These are phyloP conservation scores for Alloascoidea hylecoeti DNA, from an alignment of 805 yeast genomes.

Conservation along the genomic window DNA sequence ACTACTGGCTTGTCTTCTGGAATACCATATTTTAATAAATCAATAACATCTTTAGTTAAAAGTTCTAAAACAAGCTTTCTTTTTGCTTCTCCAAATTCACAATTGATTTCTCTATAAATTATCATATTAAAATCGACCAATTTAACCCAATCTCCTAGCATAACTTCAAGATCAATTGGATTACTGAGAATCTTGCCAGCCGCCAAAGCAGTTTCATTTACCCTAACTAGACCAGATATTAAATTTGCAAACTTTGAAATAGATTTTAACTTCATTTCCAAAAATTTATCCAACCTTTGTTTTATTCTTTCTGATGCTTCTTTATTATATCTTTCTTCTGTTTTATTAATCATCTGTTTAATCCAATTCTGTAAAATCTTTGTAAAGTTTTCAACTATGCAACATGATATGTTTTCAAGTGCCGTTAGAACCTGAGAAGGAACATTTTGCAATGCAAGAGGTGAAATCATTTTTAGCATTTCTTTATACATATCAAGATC, in stretches of 20 bases:
- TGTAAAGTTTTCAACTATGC: not conserved
- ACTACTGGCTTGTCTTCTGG: not conserved
- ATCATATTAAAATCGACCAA: constrained; percentile 32
- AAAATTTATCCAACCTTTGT: constrained; percentile 17
- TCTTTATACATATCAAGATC: constrained; percentile 16
- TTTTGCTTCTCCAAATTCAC: constrained; percentile 11
- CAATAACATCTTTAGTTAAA: constrained; percentile 1
- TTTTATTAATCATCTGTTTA: constrained; percentile 33
- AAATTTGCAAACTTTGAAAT: constrained; percentile 40
- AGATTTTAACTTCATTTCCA: constrained; percentile 33
- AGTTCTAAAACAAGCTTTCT: not conserved
- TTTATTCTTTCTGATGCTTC: not conserved
- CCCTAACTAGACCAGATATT: constrained; percentile 38
- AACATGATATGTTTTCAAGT: constrained; percentile 20
- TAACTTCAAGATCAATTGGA: constrained; percentile 26
- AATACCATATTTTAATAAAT: not conserved
- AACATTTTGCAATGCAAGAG: constrained; percentile 40
- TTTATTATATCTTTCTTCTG: not conserved
- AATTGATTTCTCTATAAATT: constrained; percentile 35
- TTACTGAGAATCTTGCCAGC: constrained; percentile 32
- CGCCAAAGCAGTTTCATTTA: constrained; percentile 35
- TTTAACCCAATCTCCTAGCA: constrained; percentile 44
- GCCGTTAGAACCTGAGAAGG: constrained; percentile 41
- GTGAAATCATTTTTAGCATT: constrained; percentile 44
- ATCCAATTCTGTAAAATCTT: not conserved